Conservation (phyloP, 2,329 filamentous ascomycete genomes). For the Chrysoporthe deuterocubensis region DNA sequence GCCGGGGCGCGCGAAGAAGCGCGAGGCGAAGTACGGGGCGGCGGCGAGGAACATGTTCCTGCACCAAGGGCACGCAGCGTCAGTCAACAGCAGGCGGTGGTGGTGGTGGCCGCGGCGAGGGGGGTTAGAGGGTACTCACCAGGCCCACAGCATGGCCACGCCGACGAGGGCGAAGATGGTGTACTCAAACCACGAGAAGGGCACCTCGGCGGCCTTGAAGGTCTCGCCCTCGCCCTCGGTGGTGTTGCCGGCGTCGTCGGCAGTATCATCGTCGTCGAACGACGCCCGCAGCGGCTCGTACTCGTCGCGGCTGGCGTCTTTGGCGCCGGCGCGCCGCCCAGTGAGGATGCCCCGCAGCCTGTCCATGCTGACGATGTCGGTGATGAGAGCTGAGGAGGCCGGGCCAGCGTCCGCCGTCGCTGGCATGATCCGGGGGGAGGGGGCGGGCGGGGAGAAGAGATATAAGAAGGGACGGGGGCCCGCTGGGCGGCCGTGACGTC, state of each 20-base stretch:
- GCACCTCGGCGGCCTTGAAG: constrained; percentile 42
- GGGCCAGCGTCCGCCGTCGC: neutral
- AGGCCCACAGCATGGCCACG: constrained; percentile 96
- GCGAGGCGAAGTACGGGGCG: constrained; percentile 86
- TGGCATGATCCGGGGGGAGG: neutral
- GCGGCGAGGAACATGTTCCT: constrained; percentile 99
- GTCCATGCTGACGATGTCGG: constrained; percentile 24
- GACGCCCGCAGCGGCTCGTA: constrained; percentile 36
- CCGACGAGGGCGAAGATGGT: constrained; percentile 82
- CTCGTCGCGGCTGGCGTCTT: constrained; percentile 31
- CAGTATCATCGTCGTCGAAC: constrained; percentile 29
- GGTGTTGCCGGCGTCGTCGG: constrained; percentile 24
- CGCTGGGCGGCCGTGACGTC: no score
- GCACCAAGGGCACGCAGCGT: constrained; percentile 11
- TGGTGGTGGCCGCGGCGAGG: constrained; percentile 11
- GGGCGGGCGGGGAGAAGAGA: neutral
- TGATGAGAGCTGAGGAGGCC: neutral
- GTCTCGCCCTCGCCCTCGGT: constrained; percentile 35
- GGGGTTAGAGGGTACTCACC: constrained; percentile 65
- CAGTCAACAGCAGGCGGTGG: constrained; percentile 5
- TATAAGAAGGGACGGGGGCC: neutral
- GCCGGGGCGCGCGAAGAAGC: constrained; percentile 73
- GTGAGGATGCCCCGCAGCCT: constrained; percentile 25
- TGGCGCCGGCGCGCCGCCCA: constrained; percentile 33
- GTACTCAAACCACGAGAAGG: constrained; percentile 88